Percentiles rank a stretch among this genome's conserved stretches.
Evolutionary conservation across 345 rosid genomes (phyloP).

Genomic region (Raphanus sativus): DNA sequence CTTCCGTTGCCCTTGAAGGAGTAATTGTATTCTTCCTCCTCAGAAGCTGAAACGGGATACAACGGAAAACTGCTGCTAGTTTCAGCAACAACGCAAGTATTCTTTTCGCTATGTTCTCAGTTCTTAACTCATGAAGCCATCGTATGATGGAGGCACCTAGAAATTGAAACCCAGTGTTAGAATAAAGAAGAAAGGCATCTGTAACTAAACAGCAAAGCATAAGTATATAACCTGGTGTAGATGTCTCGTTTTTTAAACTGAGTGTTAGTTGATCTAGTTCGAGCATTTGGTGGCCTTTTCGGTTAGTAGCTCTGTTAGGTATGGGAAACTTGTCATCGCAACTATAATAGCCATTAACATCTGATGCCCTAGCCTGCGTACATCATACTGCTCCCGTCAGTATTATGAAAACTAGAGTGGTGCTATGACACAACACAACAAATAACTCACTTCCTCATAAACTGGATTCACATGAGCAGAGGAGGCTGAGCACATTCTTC

Average conservation of each 20-base stretch:
- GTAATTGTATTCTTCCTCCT: constrained; percentile 55
- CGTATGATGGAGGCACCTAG: constrained; percentile 45
- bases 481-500: background rate
- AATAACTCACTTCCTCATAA: constrained; percentile 66
- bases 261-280: constrained; percentile 22
- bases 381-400: constrained; percentile 15
- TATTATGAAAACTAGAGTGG: background rate
- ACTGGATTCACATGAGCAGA: constrained; percentile 32
- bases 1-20: constrained; percentile 45
- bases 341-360: background rate
- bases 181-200: background rate
- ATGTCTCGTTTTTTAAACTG: constrained; percentile 26
- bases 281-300: too few species aligned
- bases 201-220: background rate
- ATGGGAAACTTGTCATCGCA: background rate
- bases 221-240: constrained; percentile 26
- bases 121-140: constrained; percentile 45
- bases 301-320: constrained; percentile 16
- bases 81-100: constrained; percentile 50
- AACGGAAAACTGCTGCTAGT: constrained; percentile 48
- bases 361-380: constrained; percentile 47
- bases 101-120: constrained; percentile 38
- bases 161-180: constrained; percentile 9
- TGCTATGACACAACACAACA: constrained; percentile 16
- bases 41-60: constrained; percentile 45